phyloP scores from a whole-genome alignment of 129 eudicot species.

The Pseudognaphalium luteoalbum region DNA sequence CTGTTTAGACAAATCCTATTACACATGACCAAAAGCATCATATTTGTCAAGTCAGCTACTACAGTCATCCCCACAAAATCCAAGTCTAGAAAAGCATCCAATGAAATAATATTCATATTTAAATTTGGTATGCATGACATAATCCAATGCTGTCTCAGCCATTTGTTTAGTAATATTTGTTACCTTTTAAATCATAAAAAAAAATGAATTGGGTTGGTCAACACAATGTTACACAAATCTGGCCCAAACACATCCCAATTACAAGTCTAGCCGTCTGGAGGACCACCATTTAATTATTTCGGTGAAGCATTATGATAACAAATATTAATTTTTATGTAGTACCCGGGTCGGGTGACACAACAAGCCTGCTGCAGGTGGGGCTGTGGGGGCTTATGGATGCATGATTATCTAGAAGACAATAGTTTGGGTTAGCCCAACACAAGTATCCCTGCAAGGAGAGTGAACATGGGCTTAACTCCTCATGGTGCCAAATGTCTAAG shows the following conservation, averaged over 20 bases:
- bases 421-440: not conserved
- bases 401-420: not conserved
- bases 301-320: not conserved
- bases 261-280: not conserved
- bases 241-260: not conserved
- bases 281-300: not conserved
- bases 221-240: not conserved
- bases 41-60: conserved; percentile 26
- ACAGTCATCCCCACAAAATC: conserved; percentile 21
- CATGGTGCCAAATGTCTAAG: not conserved
- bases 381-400: not conserved
- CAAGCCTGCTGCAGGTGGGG: not conserved
- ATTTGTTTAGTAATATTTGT: conserved; percentile 21
- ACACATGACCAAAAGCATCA: conserved; percentile 31
- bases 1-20: conserved; percentile 25
- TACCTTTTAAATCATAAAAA: not conserved
- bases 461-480: not conserved
- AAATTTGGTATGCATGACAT: conserved; percentile 30
- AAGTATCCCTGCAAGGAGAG: not conserved
- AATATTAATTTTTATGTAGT: not conserved
- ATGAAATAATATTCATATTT: conserved; percentile 19
- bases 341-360: not conserved
- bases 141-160: conserved; percentile 24
- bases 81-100: conserved; percentile 32
- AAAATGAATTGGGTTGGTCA: not conserved